Conservation (phyloP, 2,329 filamentous ascomycete species). For the Plectosphaerella plurivora region DNA sequence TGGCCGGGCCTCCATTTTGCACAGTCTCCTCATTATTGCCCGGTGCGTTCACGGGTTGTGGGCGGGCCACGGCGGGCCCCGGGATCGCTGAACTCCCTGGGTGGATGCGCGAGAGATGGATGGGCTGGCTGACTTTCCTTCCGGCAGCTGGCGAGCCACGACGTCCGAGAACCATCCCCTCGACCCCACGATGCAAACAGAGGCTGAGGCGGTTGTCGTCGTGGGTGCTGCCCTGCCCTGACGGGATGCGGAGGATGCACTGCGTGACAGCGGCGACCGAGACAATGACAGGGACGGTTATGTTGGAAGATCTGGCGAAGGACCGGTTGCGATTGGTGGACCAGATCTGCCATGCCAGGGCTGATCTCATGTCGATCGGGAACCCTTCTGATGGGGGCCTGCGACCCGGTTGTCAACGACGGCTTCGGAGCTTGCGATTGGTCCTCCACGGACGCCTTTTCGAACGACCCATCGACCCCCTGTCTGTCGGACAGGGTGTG, state of each 20-base stretch:
- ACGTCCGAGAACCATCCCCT: background rate
- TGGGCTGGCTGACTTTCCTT: too few species aligned
- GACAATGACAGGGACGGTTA: background rate
- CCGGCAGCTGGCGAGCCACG: too few species aligned
- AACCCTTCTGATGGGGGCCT: slow-evolving; percentile 4
- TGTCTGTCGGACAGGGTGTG: too few species aligned
- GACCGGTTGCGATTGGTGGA: slow-evolving; percentile 16
- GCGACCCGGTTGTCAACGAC: background rate
- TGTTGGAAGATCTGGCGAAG: slow-evolving; percentile 10
- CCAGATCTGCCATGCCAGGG: slow-evolving; percentile 12
- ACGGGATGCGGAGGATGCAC: background rate
- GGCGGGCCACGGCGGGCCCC: too few species aligned
- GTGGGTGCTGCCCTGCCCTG: too few species aligned
- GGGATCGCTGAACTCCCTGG: too few species aligned
- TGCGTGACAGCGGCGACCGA: background rate
- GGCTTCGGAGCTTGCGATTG: slow-evolving; percentile 1
- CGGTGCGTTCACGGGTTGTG: too few species aligned
- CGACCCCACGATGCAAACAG: background rate
- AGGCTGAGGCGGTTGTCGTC: background rate
- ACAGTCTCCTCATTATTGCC: too few species aligned
- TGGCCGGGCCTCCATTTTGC: too few species aligned
- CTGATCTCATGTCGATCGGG: slow-evolving; percentile 15
- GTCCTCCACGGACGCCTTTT: background rate
- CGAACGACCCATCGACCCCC: too few species aligned
- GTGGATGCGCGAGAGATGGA: too few species aligned